These are phyloP conservation scores for Xanthoconium stramineum DNA, from an alignment of 768 basidiomycete species.

Conservation along the genomic window DNA sequence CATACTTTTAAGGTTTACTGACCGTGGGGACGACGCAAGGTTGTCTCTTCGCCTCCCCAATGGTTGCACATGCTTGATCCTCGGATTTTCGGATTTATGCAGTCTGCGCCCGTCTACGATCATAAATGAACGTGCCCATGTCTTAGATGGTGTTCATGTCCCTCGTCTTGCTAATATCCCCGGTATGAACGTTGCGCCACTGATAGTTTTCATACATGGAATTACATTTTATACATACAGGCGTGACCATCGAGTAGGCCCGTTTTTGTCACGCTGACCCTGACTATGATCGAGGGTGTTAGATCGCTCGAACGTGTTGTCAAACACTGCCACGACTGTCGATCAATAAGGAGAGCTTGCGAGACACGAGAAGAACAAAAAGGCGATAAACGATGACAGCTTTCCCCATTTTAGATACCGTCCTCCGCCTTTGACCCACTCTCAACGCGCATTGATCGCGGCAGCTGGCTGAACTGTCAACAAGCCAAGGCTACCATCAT, in stretches of 20 bases:
- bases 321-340: neutral
- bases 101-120: neutral
- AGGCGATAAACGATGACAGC: neutral
- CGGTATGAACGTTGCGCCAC: too few relatives aligned
- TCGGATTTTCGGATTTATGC: neutral
- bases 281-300: neutral
- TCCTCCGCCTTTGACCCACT: neutral
- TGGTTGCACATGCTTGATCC: neutral
- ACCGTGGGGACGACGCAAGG: neutral
- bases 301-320: neutral
- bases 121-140: neutral
- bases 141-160: neutral
- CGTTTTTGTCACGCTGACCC: too few relatives aligned
- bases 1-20: neutral
- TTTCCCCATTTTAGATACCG: neutral
- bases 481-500: too few relatives aligned
- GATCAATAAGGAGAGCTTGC: neutral
- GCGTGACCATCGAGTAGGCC: neutral
- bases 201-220: neutral
- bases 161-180: neutral
- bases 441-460: neutral
- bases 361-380: neutral
- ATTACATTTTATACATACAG: neutral
- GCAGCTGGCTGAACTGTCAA: too few relatives aligned
- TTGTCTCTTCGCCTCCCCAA: neutral